phyloP scores from a whole-genome alignment of 257 asterid species.

The Nicotiana tomentosiformis region DNA sequence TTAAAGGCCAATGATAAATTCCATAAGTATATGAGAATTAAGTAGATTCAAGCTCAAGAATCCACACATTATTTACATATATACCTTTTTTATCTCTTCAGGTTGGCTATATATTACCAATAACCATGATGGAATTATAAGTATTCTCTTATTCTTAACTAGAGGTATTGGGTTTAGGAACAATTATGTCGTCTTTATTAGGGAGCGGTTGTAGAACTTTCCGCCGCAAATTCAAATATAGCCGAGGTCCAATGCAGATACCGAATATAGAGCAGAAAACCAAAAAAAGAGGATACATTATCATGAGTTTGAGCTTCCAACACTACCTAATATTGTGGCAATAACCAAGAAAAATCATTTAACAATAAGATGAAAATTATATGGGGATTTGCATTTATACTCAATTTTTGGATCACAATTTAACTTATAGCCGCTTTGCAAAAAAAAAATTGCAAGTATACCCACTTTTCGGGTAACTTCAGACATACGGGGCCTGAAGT shows the following conservation, averaged over 20 bases:
- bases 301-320: constrained; percentile 3
- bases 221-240: accelerated
- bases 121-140: no score
- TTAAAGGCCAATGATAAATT: not conserved
- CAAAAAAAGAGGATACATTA: not conserved
- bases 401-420: no score
- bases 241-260: no score
- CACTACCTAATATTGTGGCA: constrained; percentile 1
- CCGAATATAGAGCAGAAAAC: no score
- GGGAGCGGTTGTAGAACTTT: no score
- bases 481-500: no score
- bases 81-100: not conserved
- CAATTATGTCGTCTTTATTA: no score
- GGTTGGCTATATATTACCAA: not conserved
- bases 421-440: no score
- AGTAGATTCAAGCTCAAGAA: not conserved
- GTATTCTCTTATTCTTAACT: no score
- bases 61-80: not conserved
- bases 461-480: no score
- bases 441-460: no score
- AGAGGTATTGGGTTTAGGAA: no score
- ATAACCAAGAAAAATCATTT: not conserved
- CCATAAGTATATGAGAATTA: not conserved
- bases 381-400: not conserved
- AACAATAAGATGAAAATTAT: not conserved